A percentile compares a stretch with the other conserved stretches of the same genome.
Conservation (phyloP, 2,329 filamentous ascomycete species). For the Colletotrichum tofieldiae region DNA sequence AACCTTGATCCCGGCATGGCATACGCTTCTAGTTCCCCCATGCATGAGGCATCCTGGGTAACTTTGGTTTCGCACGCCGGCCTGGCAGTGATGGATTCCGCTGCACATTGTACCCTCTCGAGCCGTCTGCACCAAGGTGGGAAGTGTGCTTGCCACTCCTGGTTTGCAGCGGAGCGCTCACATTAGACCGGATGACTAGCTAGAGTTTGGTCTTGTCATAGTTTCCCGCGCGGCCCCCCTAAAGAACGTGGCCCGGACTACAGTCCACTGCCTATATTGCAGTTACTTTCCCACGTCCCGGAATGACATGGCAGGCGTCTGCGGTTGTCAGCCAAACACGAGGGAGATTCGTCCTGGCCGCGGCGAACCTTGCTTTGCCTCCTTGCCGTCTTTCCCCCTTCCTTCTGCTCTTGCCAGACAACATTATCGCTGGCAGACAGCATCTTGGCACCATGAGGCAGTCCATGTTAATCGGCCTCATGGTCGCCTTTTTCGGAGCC, state of each 20-base stretch:
- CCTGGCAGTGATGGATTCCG: neutral
- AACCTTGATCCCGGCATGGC: slow-evolving; percentile 8
- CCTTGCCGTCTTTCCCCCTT: neutral
- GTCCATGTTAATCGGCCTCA: slow-evolving; percentile 34
- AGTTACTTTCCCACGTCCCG: slow-evolving; percentile 13
- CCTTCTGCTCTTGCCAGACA: neutral
- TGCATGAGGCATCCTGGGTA: slow-evolving; percentile 14
- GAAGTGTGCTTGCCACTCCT: neutral
- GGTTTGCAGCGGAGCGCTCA: neutral
- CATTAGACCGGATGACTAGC: slow-evolving; percentile 15
- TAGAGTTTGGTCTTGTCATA: slow-evolving; percentile 10
- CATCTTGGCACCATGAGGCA: slow-evolving; percentile 33
- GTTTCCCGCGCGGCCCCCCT: slow-evolving; percentile 14
- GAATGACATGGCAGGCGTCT: slow-evolving; percentile 12
- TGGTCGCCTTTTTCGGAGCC: slow-evolving; percentile 38
- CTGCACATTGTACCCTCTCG: slow-evolving; percentile 11
- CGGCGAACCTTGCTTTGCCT: neutral
- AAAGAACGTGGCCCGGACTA: neutral
- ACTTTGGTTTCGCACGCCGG: neutral
- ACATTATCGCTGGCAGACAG: neutral
- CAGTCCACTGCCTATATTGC: slow-evolving; percentile 22
- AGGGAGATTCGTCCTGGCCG: slow-evolving; percentile 6
- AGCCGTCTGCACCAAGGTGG: slow-evolving; percentile 2
- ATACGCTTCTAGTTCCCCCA: neutral
- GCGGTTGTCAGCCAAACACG: slow-evolving; percentile 7